phyloP scores from a whole-genome alignment of 805 yeast genomes.

The Candida railenensis region DNA sequence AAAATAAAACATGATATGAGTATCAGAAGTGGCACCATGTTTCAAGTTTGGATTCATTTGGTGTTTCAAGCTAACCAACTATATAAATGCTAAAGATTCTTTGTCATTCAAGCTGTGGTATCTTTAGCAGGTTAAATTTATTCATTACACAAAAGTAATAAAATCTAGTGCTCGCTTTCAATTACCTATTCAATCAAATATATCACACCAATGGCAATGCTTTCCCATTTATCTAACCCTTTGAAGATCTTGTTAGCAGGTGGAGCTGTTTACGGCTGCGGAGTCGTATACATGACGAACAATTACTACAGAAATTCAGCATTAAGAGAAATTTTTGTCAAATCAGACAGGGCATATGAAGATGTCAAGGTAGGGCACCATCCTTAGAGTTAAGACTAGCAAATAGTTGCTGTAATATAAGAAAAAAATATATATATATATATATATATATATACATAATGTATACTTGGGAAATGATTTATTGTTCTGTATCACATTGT shows the following conservation, averaged over 20 bases:
- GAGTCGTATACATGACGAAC: conserved; percentile 31
- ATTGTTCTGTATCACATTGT: no score
- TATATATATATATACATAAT: no score
- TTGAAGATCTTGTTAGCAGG: conserved; percentile 30
- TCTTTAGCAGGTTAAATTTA: no score
- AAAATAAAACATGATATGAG: neutral
- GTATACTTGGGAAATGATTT: no score
- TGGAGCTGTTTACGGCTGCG: conserved; percentile 30
- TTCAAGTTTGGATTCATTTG: neutral
- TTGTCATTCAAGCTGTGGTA: neutral
- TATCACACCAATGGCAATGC: neutral
- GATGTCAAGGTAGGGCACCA: conserved; percentile 24
- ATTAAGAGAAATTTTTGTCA: conserved; percentile 28
- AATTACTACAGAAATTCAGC: conserved; percentile 29
- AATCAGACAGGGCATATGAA: conserved; percentile 27
- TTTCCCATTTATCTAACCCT: conserved; percentile 12
- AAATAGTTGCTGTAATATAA: neutral
- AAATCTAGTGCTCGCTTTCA: neutral
- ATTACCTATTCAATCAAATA: neutral
- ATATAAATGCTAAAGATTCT: neutral
- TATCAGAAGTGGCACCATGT: neutral
- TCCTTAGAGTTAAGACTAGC: no score
- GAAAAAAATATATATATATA: no score
- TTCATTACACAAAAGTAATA: neutral
- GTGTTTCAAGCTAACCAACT: neutral